Evolutionary conservation across 2,329 filamentous ascomycete species (phyloP).

Genomic region (Colletotrichum godetiae): DNA sequence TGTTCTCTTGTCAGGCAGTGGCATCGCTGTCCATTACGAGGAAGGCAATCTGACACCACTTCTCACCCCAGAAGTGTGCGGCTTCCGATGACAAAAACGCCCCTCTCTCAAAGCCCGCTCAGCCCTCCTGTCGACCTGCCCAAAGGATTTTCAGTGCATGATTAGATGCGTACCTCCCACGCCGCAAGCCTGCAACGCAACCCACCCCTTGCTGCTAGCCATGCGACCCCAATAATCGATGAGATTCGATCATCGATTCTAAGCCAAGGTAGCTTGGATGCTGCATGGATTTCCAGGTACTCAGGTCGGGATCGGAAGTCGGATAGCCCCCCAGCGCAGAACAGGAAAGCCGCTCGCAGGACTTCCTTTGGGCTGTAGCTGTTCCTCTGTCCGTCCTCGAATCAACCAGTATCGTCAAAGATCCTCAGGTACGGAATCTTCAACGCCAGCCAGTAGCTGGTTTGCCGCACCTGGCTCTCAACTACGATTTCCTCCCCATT

Average conservation of each 20-base stretch:
- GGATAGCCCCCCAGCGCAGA: background rate
- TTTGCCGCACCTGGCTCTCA: background rate
- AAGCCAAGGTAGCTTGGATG: background rate
- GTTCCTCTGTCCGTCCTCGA: background rate
- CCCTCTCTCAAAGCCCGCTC: background rate
- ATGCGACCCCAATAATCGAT: constrained; percentile 11
- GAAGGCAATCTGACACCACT: background rate
- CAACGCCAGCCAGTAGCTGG: background rate
- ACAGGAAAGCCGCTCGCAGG: constrained; percentile 8
- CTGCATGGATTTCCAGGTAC: background rate
- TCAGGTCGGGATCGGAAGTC: background rate
- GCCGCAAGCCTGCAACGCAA: constrained; percentile 3
- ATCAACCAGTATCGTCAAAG: background rate
- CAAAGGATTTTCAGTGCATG: constrained; percentile 32
- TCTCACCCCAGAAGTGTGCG: background rate
- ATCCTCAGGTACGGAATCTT: background rate
- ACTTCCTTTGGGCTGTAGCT: background rate
- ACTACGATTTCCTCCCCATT: background rate
- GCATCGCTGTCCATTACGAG: background rate
- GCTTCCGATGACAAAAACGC: background rate
- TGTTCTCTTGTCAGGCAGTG: background rate
- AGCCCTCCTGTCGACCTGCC: constrained; percentile 17
- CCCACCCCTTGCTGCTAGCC: constrained; percentile 9
- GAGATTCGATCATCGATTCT: constrained; percentile 21
- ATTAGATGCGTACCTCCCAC: constrained; percentile 5